Percentiles rank a stretch among this genome's conserved stretches.
Conservation (phyloP, 441 rosid species). For the Croton laevigatus region DNA sequence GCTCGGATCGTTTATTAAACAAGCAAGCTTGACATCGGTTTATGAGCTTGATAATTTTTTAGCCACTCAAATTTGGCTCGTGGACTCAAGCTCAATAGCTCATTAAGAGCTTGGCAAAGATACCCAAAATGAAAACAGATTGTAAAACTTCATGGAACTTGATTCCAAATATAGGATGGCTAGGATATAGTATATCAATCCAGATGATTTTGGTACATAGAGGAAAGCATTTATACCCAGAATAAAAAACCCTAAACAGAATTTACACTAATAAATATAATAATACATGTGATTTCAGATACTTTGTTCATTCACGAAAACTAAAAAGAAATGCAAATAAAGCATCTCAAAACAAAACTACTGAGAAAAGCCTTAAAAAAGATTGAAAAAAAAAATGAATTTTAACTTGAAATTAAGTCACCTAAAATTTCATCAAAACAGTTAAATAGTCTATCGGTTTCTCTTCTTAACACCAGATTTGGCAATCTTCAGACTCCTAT, state of each 20-base stretch:
- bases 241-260: not conserved
- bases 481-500: slow-evolving; percentile 67
- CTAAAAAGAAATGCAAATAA: not conserved
- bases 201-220: no score
- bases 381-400: not conserved
- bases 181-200: no score
- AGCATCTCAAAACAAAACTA: not conserved
- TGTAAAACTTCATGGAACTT: no score
- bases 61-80: no score
- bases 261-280: not conserved
- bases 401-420: not conserved
- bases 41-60: no score
- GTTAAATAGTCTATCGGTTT: slow-evolving; percentile 56
- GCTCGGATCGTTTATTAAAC: no score
- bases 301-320: not conserved
- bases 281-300: not conserved
- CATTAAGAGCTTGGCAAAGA: no score
- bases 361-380: not conserved
- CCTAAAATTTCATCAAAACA: not conserved
- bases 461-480: slow-evolving; percentile 87
- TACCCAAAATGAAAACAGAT: no score
- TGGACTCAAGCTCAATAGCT: no score
- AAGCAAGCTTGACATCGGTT: no score
- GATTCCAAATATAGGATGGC: no score
- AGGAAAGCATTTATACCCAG: not conserved